These are phyloP conservation scores for Chaetothyriales sp. DNA, from an alignment of 2,329 filamentous ascomycete species.

Conservation along the genomic window DNA sequence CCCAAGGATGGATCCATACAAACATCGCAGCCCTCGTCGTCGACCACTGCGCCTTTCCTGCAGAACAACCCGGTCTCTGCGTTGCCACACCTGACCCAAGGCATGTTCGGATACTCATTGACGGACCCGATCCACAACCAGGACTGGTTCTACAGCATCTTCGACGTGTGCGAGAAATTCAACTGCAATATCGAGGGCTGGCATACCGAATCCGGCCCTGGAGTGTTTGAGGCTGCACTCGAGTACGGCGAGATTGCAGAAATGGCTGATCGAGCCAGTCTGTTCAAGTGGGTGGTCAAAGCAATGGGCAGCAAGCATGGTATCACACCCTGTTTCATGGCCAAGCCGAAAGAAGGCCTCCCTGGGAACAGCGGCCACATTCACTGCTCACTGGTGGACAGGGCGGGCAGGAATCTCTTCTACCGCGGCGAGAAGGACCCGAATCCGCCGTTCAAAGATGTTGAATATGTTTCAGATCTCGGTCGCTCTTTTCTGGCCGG, in stretches of 20 bases:
- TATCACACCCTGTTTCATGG: slow-evolving; percentile 97
- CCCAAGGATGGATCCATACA: slow-evolving; percentile 35
- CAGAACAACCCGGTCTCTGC: slow-evolving; percentile 54
- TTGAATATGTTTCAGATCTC: slow-evolving; percentile 68
- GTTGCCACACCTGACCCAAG: slow-evolving; percentile 71
- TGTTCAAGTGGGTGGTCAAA: slow-evolving; percentile 95
- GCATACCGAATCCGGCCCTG: slow-evolving; percentile 88
- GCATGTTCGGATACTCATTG: slow-evolving; percentile 91
- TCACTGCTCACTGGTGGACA: slow-evolving; percentile 76
- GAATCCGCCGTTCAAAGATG: slow-evolving; percentile 56
- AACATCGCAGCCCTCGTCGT: slow-evolving; percentile 42
- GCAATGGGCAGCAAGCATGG: slow-evolving; percentile 72
- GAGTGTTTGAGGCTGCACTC: slow-evolving; percentile 85
- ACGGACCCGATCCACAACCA: slow-evolving; percentile 78
- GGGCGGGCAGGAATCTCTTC: slow-evolving; percentile 70
- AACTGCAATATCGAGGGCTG: slow-evolving; percentile 75
- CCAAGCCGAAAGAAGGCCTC: slow-evolving; percentile 78
- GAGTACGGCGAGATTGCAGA: slow-evolving; percentile 74
- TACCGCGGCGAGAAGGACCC: slow-evolving; percentile 56
- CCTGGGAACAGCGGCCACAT: slow-evolving; percentile 94
- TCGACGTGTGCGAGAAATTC: slow-evolving; percentile 64
- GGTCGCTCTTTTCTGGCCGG: slow-evolving; percentile 90
- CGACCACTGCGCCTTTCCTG: slow-evolving; percentile 57
- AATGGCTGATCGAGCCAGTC: slow-evolving; percentile 80
- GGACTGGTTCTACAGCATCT: slow-evolving; percentile 82